A percentile compares a stretch with the other conserved stretches of the same genome.
phyloP scores from a whole-genome alignment of 352 stramenopile genomes.

The Phytophthora melonis region DNA sequence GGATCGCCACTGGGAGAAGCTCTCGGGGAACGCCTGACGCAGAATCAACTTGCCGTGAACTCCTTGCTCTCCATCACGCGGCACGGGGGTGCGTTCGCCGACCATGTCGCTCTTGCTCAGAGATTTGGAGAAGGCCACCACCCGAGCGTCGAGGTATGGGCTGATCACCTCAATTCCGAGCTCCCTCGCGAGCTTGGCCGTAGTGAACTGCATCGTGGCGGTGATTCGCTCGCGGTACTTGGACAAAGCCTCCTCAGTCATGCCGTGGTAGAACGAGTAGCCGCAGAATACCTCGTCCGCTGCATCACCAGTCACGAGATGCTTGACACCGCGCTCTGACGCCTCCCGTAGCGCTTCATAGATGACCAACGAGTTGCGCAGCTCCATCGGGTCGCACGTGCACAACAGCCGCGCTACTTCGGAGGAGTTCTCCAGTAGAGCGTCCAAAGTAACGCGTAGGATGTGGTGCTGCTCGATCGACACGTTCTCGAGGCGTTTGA shows the following conservation, averaged over 20 bases:
- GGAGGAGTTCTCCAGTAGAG: conserved; percentile 54
- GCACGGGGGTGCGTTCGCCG: conserved; percentile 68
- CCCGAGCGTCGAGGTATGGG: conserved; percentile 77
- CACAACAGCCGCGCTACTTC: conserved; percentile 61
- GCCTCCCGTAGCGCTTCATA: conserved; percentile 76
- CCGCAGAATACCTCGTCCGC: conserved; percentile 91
- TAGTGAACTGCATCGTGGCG: conserved; percentile 86
- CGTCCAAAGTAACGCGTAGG: conserved; percentile 59
- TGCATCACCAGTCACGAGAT: conserved; percentile 85
- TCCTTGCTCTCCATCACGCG: conserved; percentile 50
- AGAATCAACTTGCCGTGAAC: conserved; percentile 85
- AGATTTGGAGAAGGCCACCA: conserved; percentile 75
- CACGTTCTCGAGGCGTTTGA: conserved; percentile 42
- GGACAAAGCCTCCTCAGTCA: conserved; percentile 62
- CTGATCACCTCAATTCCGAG: conserved; percentile 76
- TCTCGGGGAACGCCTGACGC: conserved; percentile 86
- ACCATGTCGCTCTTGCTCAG: conserved; percentile 73
- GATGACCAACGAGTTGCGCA: conserved; percentile 90
- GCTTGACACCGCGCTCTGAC: conserved; percentile 53
- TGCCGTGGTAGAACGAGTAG: conserved; percentile 87
- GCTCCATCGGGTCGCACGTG: conserved; percentile 88
- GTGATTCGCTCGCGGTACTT: conserved; percentile 84
- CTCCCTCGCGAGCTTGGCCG: conserved; percentile 62
- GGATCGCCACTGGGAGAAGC: conserved; percentile 82
- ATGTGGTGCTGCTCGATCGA: conserved; percentile 77